Evolutionary conservation across 305 asterid species (phyloP).

Genomic region (Fraxinus xanthoxyloides): DNA sequence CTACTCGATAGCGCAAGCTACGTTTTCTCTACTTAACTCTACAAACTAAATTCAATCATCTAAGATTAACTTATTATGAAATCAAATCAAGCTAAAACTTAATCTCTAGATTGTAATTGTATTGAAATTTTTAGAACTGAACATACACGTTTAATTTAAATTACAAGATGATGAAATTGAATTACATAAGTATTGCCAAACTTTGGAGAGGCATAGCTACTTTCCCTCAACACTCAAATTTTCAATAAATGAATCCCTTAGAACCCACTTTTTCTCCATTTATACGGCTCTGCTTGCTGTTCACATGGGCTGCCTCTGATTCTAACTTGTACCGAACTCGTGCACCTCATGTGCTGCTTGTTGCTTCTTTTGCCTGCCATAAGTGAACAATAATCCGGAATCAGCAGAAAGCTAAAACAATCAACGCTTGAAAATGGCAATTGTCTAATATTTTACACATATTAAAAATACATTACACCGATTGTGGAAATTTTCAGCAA

Average conservation of each 20-base stretch:
- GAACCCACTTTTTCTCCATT: neutral
- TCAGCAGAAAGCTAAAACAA: neutral
- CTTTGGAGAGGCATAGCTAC: neutral
- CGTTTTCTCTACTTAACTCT: neutral
- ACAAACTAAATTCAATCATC: neutral
- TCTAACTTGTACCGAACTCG: neutral
- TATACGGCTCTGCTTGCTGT: neutral
- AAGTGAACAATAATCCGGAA: neutral
- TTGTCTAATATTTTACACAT: neutral
- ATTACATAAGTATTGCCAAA: neutral
- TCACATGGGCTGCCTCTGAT: neutral
- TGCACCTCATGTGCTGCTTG: neutral
- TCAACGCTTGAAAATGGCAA: neutral
- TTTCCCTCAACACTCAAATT: neutral
- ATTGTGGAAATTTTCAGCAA: neutral
- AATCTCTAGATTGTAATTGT: neutral
- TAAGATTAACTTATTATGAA: neutral
- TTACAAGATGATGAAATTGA: neutral
- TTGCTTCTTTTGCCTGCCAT: neutral
- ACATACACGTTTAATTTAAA: neutral
- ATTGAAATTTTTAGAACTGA: neutral
- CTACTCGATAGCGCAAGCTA: neutral
- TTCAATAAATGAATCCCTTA: neutral
- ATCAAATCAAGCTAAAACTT: neutral
- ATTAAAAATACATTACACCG: neutral